A percentile compares a stretch with the other conserved stretches of the same genome.
phyloP scores from a whole-genome alignment of 352 stramenopile species.

The Globisporangium barbulae region DNA sequence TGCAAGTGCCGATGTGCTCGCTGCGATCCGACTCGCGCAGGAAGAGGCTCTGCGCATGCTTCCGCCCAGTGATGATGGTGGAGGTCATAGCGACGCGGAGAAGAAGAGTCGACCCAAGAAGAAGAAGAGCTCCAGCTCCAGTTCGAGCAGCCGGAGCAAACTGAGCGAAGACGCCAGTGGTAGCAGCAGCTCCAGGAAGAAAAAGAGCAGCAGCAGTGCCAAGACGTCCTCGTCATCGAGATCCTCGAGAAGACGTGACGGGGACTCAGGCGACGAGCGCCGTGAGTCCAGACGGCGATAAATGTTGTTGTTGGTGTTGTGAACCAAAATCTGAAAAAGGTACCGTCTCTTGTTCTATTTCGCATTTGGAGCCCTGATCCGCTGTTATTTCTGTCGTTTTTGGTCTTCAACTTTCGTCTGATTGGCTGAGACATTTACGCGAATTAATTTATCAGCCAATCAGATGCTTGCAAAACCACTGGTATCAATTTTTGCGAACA shows the following conservation, averaged over 20 bases:
- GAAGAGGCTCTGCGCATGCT: slow-evolving; percentile 70
- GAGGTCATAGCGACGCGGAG: not conserved
- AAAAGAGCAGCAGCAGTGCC: slow-evolving; percentile 23
- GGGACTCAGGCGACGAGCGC: slow-evolving; percentile 3
- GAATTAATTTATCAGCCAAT: not conserved
- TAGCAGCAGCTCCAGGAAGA: slow-evolving; percentile 7
- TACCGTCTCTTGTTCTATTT: no score
- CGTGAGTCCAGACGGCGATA: slow-evolving; percentile 6
- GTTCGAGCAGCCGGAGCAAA: slow-evolving; percentile 10
- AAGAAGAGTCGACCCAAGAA: slow-evolving; percentile 33
- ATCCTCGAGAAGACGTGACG: slow-evolving; percentile 13
- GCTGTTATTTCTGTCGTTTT: not conserved
- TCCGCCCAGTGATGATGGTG: slow-evolving; percentile 7
- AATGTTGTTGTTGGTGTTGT: not conserved
- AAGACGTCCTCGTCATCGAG: slow-evolving; percentile 20
- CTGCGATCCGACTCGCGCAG: slow-evolving; percentile 63
- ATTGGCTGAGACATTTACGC: not conserved
- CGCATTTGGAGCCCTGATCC: not conserved
- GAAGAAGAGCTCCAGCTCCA: slow-evolving; percentile 25
- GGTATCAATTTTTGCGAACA: not conserved
- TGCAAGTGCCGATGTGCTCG: slow-evolving; percentile 48
- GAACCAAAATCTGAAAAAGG: not conserved
- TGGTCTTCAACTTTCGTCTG: not conserved
- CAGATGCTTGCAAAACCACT: not conserved
- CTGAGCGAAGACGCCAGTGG: slow-evolving; percentile 13